Base-by-base conservation (phyloP, 176 grass and related monocot species). In the Avena insularis region DNA sequence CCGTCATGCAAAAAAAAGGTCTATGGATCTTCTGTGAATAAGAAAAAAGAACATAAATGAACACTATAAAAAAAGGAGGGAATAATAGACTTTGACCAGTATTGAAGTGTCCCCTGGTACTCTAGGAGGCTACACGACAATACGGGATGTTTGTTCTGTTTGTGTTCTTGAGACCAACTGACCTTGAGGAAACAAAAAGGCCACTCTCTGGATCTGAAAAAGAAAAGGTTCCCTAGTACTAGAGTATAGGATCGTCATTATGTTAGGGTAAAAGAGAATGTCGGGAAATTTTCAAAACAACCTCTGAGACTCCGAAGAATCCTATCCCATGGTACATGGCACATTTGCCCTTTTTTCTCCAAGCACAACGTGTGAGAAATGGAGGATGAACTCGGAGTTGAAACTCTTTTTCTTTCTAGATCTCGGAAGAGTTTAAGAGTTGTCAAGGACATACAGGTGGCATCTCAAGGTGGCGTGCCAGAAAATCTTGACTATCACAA, bases 401-500 rank as follows among this genome's bases (percentile, higher is more conserved):
- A 23, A 23, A 23, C 23, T 1, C 6, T 46, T 29, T 40, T 15
- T 19, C 2, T 82, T 48, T 53, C 4, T 48, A 47, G 47, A n/a
- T 33, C 60, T 88, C 45, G 1, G 29, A 59, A 59, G 49, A 43
- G 25, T 35, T 68, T 48, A 49, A 77, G 25, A 75, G 35, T 31
- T 61, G 29, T 14, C 16, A 43, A 23, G 63, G 46, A 27, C 45
- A 86, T 13, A 86, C 71, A 71, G 79, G 72, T 86, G 84, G 54
- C 79, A 54, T 50, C 48, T 36, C 23, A 84, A 60, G 48, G 2
- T 1, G 70, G 2, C 55, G 33, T 72, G 78, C 65, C 40, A 69
- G 9, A 31, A 45, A 43, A 76, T 59, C 56, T 77, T 19, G 53
- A 71, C 71, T 71, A 61, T 11, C 55, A 82, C 25, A 79, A 47